Evolutionary conservation across 352 stramenopile genomes (phyloP).

Genomic region (Phytophthora vignae): DNA sequence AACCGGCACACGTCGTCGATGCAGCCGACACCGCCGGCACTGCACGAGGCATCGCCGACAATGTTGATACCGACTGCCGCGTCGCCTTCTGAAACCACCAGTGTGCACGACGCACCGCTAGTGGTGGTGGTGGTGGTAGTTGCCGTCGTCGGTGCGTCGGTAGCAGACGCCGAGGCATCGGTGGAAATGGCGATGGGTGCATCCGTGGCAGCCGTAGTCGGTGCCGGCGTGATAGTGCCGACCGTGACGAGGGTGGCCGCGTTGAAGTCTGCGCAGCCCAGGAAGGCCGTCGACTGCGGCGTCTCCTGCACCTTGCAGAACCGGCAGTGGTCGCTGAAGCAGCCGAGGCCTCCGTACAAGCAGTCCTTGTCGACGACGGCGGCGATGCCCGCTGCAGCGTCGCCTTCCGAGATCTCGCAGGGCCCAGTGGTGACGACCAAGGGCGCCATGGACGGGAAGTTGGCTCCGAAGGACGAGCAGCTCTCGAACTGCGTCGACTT

Average conservation of each 20-base stretch:
- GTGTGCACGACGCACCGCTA: neutral
- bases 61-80: constrained; percentile 41
- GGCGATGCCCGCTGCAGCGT: constrained; percentile 40
- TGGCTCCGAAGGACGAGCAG: constrained; percentile 41
- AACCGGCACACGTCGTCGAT: constrained; percentile 50
- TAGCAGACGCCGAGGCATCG: too few relatives aligned
- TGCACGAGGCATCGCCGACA: constrained; percentile 35
- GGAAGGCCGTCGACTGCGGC: constrained; percentile 35
- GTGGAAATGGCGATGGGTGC: neutral
- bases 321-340: constrained; percentile 49
- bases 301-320: constrained; percentile 45
- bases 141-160: too few relatives aligned
- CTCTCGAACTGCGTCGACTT: constrained; percentile 43
- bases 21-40: constrained; percentile 42
- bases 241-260: constrained; percentile 20
- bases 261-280: constrained; percentile 28
- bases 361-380: constrained; percentile 38
- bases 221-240: constrained; percentile 7
- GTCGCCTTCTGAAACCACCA: constrained; percentile 13
- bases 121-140: neutral
- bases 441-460: constrained; percentile 24
- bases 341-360: constrained; percentile 47
- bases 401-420: constrained; percentile 29
- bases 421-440: constrained; percentile 23
- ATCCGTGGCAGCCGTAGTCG: constrained; percentile 1